Base-by-base conservation (phyloP, 148 eudicot genomes). In the Silene conica region DNA sequence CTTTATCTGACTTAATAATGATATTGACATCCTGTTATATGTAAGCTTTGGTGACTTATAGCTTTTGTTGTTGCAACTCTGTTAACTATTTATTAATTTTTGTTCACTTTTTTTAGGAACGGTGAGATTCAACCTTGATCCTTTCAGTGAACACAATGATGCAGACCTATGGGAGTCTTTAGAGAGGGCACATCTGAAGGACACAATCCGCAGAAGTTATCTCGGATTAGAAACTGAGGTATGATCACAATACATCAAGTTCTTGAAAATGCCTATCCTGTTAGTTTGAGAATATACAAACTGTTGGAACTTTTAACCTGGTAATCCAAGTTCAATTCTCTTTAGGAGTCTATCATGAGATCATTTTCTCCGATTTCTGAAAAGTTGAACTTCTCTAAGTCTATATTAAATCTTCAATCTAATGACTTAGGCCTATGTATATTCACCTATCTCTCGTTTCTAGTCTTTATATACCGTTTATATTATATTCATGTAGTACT, bases 81-180 rank as follows among this genome's bases (percentile, higher is more conserved):
- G 64, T 26, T 60, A 60, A 21, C 34, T 21, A 60, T 21, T 60
- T 16, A 23, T 12, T 22, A 50, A 50, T 0, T 22, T 23, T 60
- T 21, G 21, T 10, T 10, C 21, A 2, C 11, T 13, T 50, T 50
- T 50, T 22, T 12, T 22, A 93, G 98, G 98, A 59, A 85, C 86
- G 43, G 86, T 93, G n/a, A 87, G 98, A 65, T 93, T 93, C 77
- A 93, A 93, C 76, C 92, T 93, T 69, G 98, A 93, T 83, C 96
- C 98, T 63, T 91, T 93, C 69, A 70, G 73, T 72, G 98, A 93
- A 80, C 96, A 93, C 79, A 87, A 82, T 77, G 98, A 93, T 80
- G 86, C 87, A 66, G 92, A 91, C 80, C 86, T 90, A 16, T 93
- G 98, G 98, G 98, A 91, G 80, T 90, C 98, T 75, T 79, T 93